Evolutionary conservation across 2,329 filamentous ascomycete species (phyloP), one percentile per base, ranked within the genome.

Genomic region (Alternaria brassicae): DNA sequence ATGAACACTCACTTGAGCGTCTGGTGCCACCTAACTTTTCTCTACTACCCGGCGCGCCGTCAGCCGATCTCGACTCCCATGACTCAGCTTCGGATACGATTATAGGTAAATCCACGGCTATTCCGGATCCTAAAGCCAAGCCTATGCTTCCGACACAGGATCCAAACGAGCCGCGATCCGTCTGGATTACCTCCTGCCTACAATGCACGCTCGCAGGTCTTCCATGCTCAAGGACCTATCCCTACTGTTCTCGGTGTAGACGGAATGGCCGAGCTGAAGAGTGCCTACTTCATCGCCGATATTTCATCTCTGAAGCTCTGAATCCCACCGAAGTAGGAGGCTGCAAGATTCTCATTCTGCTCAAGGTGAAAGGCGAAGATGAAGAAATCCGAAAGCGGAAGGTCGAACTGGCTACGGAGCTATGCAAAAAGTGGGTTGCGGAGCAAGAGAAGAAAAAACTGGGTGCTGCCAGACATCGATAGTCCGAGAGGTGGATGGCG

Each of bases 211-310:
- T 71, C 19, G 51, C 61, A 1, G 36, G 50, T 2, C 63, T 77
- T 2, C 67, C 68, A 8, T 77, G 75, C 55, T 76, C 73, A 0
- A 63, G 72, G 25, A 74, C 65, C 1, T 48, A 60, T 8, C 72
- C 75, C 0, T 21, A 51, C 32, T 77, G 74, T 49, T 63, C 66
- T 0, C 72, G 75, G 7, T 77, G 75, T 53, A 52, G 45, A 6
- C 66, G 75, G 2, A 57, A 65, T 6, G 67, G 61, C 2, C 12
- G 53, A 6, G 54, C 41, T 1, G 39, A 63, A 1, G 2, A 64
- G 1, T 77, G 75, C 42, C 66, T 77, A 0, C 54, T 72, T 0
- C 67, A 70, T 5, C 71, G 74, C 0, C 66, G 67, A 0, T 64
- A 56, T 3, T 59, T 66, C 6, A 3, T 37, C 7, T 60, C 53